A percentile compares a stretch with the other conserved stretches of the same genome.
Evolutionary conservation across 1,139 yeast species (phyloP).

Genomic region (Pichia sp.): DNA sequence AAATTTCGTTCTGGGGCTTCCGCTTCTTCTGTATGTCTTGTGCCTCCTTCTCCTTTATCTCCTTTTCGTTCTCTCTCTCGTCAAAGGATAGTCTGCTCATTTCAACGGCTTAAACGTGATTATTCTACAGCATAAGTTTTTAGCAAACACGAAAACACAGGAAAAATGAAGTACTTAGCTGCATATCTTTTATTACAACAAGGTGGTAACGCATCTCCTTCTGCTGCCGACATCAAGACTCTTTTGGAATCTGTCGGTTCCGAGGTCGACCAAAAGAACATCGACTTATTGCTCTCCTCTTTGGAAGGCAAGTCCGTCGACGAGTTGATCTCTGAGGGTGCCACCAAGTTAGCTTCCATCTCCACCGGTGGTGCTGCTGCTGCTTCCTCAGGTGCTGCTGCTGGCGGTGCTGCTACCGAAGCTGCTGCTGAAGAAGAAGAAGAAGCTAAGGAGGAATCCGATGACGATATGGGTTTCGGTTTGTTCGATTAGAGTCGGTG

Average conservation of each 20-base stretch:
- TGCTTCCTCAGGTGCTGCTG: conserved; percentile 64
- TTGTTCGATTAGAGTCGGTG: conserved; percentile 32
- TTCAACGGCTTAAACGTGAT: conserved; percentile 41
- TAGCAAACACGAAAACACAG: not conserved
- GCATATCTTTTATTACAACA: conserved; percentile 64
- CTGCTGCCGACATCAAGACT: conserved; percentile 85
- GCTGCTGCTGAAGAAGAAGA: conserved; percentile 69
- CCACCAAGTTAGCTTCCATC: conserved; percentile 90
- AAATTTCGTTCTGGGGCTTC: not conserved
- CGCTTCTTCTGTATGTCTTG: not conserved
- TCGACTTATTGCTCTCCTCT: conserved; percentile 79
- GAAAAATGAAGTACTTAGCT: conserved; percentile 58
- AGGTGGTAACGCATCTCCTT: conserved; percentile 74
- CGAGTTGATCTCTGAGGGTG: conserved; percentile 95
- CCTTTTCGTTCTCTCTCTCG: not conserved
- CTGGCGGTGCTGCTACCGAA: conserved; percentile 58
- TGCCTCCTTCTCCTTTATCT: not conserved
- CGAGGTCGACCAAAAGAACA: conserved; percentile 90
- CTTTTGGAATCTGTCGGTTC: conserved; percentile 92
- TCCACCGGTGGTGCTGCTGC: conserved; percentile 95
- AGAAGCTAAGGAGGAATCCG: conserved; percentile 52
- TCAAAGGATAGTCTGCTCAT: conserved; percentile 34
- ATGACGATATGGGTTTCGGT: conserved; percentile 38
- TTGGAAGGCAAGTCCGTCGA: conserved; percentile 90
- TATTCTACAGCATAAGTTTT: conserved; percentile 31